Conservation (phyloP, 129 eudicot genomes). For the Silybum marianum region DNA sequence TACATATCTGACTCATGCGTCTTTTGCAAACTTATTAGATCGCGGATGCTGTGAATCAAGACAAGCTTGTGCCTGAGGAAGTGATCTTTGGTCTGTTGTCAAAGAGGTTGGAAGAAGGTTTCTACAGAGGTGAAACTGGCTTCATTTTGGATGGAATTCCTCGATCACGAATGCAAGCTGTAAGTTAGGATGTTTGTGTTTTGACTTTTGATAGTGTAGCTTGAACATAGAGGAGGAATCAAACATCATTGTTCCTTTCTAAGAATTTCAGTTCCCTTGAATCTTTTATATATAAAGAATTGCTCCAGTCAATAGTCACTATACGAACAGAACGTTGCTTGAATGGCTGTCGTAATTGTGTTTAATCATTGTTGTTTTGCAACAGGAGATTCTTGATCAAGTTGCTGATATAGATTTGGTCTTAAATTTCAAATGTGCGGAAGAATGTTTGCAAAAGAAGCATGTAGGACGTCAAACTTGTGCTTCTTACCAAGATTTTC, state of each 20-base stretch:
- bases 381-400: slow-evolving; percentile 93
- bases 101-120: slow-evolving; percentile 91
- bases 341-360: neutral
- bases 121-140: slow-evolving; percentile 81
- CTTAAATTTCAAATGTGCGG: slow-evolving; percentile 70
- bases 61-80: slow-evolving; percentile 90
- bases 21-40: slow-evolving; percentile 45
- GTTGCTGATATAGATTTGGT: slow-evolving; percentile 87
- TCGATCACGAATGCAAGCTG: slow-evolving; percentile 83
- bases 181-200: slow-evolving; percentile 38
- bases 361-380: slow-evolving; percentile 10
- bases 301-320: no score
- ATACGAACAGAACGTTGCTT: neutral
- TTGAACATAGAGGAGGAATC: neutral
- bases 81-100: slow-evolving; percentile 82
- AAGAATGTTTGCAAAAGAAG: slow-evolving; percentile 46
- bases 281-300: neutral
- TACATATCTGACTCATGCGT: slow-evolving; percentile 2
- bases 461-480: slow-evolving; percentile 39
- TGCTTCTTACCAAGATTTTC: slow-evolving; percentile 51
- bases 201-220: neutral
- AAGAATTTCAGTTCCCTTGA: neutral
- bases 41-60: slow-evolving; percentile 82
- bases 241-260: neutral
- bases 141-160: slow-evolving; percentile 96